These are phyloP conservation scores for Phlyctochytrium bullatum DNA, from an alignment of 192 early-diverging fungal genomes.

Conservation along the genomic window DNA sequence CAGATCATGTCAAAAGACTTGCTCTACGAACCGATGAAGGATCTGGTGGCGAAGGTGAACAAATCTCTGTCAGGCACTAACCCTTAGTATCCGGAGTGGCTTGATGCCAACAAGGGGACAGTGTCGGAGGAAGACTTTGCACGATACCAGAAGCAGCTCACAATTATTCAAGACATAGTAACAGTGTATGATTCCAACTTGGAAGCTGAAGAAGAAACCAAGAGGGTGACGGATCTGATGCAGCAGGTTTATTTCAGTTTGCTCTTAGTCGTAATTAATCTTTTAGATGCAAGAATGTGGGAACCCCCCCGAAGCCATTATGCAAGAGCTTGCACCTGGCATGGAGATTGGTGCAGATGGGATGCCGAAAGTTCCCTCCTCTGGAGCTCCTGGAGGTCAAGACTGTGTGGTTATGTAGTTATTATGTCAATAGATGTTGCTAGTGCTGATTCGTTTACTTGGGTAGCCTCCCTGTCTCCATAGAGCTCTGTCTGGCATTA, in stretches of 20 bases:
- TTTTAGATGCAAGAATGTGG: constrained; percentile 91
- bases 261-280: constrained; percentile 4
- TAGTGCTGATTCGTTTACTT: too few species aligned
- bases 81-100: constrained; percentile 82
- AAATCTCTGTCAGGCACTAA: neutral
- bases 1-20: constrained; percentile 92
- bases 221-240: constrained; percentile 87
- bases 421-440: too few species aligned
- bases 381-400: too few species aligned
- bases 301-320: constrained; percentile 87
- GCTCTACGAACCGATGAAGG: constrained; percentile 94
- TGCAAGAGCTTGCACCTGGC: constrained; percentile 89
- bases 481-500: too few species aligned
- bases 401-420: too few species aligned
- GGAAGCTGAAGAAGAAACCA: constrained; percentile 61
- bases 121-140: constrained; percentile 67
- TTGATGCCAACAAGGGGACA: constrained; percentile 74
- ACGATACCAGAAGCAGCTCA: constrained; percentile 77
- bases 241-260: constrained; percentile 61
- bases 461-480: too few species aligned
- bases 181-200: constrained; percentile 71
- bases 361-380: constrained; percentile 63
- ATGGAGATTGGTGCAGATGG: constrained; percentile 79
- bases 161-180: constrained; percentile 78
- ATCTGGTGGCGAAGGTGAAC: constrained; percentile 72